Percentiles rank a stretch among this genome's conserved stretches.
These are phyloP conservation scores for Epicoccum sorghinum DNA, from an alignment of 2,329 filamentous ascomycete genomes.

Conservation along the genomic window DNA sequence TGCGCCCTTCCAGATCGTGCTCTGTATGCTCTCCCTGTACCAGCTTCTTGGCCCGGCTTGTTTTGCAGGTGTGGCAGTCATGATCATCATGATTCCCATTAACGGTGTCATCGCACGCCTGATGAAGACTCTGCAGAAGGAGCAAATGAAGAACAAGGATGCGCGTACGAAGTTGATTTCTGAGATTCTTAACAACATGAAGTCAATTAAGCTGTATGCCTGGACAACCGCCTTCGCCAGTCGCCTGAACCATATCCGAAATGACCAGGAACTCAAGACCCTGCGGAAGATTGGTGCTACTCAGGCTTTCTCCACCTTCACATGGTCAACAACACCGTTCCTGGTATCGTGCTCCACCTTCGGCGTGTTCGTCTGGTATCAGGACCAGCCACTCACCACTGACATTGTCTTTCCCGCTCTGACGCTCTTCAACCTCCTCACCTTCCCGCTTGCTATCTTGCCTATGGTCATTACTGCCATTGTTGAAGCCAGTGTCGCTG, in stretches of 20 bases:
- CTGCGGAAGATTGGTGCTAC: constrained; percentile 94
- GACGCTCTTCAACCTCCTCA: constrained; percentile 93
- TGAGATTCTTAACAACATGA: constrained; percentile 99
- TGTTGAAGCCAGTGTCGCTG: constrained; percentile 93
- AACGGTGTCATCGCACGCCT: constrained; percentile 90
- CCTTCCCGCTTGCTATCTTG: constrained; percentile 90
- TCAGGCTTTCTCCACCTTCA: constrained; percentile 94
- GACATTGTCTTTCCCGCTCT: constrained; percentile 94
- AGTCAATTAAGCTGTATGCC: constrained; percentile 96
- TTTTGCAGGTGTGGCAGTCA: constrained; percentile 91
- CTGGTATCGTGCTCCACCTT: constrained; percentile 97
- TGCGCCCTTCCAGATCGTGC: constrained; percentile 91
- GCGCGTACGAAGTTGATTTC: constrained; percentile 90
- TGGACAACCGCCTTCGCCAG: constrained; percentile 98
- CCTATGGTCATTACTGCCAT: constrained; percentile 98
- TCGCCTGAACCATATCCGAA: constrained; percentile 93
- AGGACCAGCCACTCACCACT: constrained; percentile 80
- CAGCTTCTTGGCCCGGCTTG: constrained; percentile 94
- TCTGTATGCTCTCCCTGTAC: constrained; percentile 96
- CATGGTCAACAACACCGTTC: constrained; percentile 97
- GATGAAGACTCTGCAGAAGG: constrained; percentile 94
- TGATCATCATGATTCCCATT: constrained; percentile 96
- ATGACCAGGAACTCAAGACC: constrained; percentile 94
- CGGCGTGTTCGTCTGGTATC: constrained; percentile 87
- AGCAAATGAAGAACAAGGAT: constrained; percentile 99